phyloP scores from a whole-genome alignment of 2,329 filamentous ascomycete genomes.

The Diaporthe velutina region DNA sequence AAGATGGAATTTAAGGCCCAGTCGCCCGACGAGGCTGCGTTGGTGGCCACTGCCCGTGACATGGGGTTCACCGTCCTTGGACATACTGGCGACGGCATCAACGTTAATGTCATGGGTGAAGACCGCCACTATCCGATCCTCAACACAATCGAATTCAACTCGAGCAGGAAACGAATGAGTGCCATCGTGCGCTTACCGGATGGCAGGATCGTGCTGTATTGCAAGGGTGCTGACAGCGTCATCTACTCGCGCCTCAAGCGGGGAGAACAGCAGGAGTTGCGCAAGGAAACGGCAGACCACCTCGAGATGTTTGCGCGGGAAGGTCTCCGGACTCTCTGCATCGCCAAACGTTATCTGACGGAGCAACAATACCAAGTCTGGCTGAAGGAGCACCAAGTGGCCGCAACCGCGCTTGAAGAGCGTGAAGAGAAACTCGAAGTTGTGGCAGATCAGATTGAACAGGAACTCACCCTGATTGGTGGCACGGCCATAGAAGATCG shows the following conservation, averaged over 20 bases:
- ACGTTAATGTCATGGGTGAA: conserved; percentile 87
- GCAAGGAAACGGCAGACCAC: conserved; percentile 88
- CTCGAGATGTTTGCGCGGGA: conserved; percentile 97
- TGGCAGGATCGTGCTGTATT: conserved; percentile 89
- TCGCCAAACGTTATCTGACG: conserved; percentile 83
- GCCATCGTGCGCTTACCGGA: conserved; percentile 96
- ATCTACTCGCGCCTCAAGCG: conserved; percentile 92
- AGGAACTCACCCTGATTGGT: conserved; percentile 87
- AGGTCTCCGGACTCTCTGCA: conserved; percentile 93
- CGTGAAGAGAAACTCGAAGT: conserved; percentile 94
- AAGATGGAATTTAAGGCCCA: conserved; percentile 97
- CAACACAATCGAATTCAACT: conserved; percentile 98
- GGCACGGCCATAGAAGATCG: conserved; percentile 98
- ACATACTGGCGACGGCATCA: conserved; percentile 82
- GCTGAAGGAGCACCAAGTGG: conserved; percentile 89
- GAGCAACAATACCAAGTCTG: conserved; percentile 88
- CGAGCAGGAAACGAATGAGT: conserved; percentile 96
- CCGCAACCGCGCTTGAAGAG: conserved; percentile 84
- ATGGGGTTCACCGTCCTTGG: conserved; percentile 95
- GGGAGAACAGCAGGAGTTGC: conserved; percentile 87
- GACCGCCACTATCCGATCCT: conserved; percentile 89
- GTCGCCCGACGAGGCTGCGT: conserved; percentile 94
- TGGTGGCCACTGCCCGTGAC: conserved; percentile 94
- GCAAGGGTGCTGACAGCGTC: conserved; percentile 97
- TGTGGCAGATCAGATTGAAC: conserved; percentile 91